These are phyloP conservation scores for Cylindrotheca closterium DNA, from an alignment of 108 stramenopile genomes.

Conservation along the genomic window DNA sequence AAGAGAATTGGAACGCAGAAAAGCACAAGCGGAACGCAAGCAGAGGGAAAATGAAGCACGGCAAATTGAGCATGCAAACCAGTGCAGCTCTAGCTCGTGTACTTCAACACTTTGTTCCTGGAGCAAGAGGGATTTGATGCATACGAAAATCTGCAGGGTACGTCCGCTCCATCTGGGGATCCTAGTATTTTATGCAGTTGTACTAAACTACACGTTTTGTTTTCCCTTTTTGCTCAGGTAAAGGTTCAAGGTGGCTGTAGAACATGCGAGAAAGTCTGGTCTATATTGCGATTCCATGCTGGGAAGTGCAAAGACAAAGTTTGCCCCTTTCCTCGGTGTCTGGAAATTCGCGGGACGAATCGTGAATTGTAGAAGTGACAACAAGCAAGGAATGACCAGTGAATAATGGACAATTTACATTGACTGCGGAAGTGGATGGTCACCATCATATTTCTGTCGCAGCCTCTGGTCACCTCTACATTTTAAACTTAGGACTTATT, in stretches of 20 bases:
- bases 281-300: slow-evolving; percentile 93
- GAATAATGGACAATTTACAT: no score
- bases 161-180: no score
- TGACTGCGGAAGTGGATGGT: slow-evolving; percentile 90
- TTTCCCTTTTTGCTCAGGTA: slow-evolving; percentile 16
- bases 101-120: slow-evolving; percentile 87
- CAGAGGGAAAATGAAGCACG: no score
- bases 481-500: no score
- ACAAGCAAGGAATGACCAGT: slow-evolving; percentile 88
- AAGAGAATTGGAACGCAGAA: no score
- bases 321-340: slow-evolving; percentile 94
- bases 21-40: no score
- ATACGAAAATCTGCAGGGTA: slow-evolving; percentile 75
- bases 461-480: no score
- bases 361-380: slow-evolving; percentile 88
- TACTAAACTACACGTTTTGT: neutral
- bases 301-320: slow-evolving; percentile 83
- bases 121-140: slow-evolving; percentile 93
- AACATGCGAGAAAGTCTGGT: slow-evolving; percentile 94
- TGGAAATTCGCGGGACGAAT: slow-evolving; percentile 84
- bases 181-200: neutral
- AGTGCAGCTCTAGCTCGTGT: slow-evolving; percentile 79
- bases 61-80: slow-evolving; percentile 93
- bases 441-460: slow-evolving; percentile 38
- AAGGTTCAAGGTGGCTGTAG: slow-evolving; percentile 90